These are phyloP conservation scores for Hypomontagnella monticulosa DNA, from an alignment of 495 filamentous ascomycete species.

Conservation along the genomic window DNA sequence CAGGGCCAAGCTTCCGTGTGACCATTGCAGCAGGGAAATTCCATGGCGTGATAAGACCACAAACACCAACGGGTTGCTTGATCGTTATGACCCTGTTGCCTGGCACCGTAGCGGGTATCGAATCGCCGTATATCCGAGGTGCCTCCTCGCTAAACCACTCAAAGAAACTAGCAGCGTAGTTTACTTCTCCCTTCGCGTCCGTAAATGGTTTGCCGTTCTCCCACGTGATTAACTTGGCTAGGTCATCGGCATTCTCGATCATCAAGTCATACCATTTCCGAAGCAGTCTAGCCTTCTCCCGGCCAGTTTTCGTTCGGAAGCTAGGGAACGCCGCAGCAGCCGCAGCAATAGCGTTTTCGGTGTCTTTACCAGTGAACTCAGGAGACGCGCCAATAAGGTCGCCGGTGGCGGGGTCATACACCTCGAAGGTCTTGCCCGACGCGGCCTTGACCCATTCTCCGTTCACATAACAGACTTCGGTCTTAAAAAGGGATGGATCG, in stretches of 20 bases:
- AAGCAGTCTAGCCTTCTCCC: constrained; percentile 83
- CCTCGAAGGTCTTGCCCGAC: constrained; percentile 83
- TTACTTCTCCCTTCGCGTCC: constrained; percentile 77
- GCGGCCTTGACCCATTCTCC: constrained; percentile 81
- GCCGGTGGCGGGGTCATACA: constrained; percentile 82
- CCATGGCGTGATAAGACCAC: constrained; percentile 95
- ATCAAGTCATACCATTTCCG: constrained; percentile 92
- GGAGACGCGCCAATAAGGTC: constrained; percentile 83
- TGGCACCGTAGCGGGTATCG: constrained; percentile 74
- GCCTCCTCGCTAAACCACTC: constrained; percentile 87
- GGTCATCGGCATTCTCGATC: constrained; percentile 85
- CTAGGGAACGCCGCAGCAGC: constrained; percentile 78
- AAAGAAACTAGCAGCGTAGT: constrained; percentile 80
- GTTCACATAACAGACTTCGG: constrained; percentile 82
- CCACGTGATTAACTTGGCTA: constrained; percentile 88
- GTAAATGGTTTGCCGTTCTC: constrained; percentile 81
- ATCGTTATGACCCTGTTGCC: constrained; percentile 81
- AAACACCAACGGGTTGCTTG: constrained; percentile 92
- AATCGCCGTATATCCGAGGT: constrained; percentile 75
- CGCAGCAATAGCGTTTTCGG: constrained; percentile 78
- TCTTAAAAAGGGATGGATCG: constrained; percentile 82
- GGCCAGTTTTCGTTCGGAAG: constrained; percentile 78
- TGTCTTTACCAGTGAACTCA: constrained; percentile 80
- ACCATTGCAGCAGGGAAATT: constrained; percentile 97
- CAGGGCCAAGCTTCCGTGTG: constrained; percentile 86